Percentiles rank a stretch among this genome's conserved stretches.
Conservation (phyloP, 441 rosid genomes). For the Dalechampia spathulata region DNA sequence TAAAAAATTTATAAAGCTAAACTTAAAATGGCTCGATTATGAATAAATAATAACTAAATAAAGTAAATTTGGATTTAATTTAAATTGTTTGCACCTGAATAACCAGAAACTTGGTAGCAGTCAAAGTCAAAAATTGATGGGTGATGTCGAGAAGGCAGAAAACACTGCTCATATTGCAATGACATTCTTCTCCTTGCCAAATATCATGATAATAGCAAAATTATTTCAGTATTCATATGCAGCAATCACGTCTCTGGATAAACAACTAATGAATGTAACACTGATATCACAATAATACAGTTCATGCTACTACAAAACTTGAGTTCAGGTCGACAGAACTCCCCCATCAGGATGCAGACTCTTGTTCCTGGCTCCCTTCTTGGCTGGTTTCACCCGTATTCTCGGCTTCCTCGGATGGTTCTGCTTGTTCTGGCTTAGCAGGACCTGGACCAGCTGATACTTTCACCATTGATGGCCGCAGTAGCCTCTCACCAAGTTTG, state of each 20-base stretch:
- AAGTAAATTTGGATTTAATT: no score
- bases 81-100: no score
- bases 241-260: not conserved
- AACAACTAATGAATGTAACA: not conserved
- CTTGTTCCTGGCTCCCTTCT: constrained; percentile 23
- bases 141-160: no score
- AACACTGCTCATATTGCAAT: no score
- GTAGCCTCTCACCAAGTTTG: constrained; percentile 72
- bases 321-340: constrained; percentile 11
- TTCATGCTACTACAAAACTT: constrained; percentile 26
- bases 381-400: constrained; percentile 24
- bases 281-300: not conserved
- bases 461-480: constrained; percentile 96
- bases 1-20: no score
- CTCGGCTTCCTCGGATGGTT: constrained; percentile 30
- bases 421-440: constrained; percentile 34
- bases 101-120: no score
- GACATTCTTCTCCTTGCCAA: not conserved
- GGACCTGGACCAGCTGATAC: constrained; percentile 99
- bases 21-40: no score
- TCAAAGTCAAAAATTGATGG: no score
- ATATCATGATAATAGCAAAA: no score
- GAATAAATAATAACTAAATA: no score
- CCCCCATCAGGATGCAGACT: constrained; percentile 23
- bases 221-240: not conserved